phyloP scores from a whole-genome alignment of 176 grass and related monocot species.

The Lolium rigidum region DNA sequence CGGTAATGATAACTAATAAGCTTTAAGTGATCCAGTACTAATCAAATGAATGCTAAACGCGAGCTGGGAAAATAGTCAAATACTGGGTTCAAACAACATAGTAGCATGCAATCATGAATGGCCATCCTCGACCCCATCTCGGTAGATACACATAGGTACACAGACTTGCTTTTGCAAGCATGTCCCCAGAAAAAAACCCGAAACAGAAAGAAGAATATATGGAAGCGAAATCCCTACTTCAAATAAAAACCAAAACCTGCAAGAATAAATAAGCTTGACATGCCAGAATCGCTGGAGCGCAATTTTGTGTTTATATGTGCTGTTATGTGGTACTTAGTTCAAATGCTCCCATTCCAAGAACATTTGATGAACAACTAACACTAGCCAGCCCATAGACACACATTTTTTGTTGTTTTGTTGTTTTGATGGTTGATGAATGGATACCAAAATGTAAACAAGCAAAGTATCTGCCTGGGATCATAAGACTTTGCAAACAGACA shows the following conservation, averaged over 20 bases:
- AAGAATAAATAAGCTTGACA: slow-evolving; percentile 4
- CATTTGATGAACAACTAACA: slow-evolving; percentile 18
- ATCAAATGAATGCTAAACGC: background rate
- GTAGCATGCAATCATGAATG: background rate
- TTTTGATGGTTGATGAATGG: background rate
- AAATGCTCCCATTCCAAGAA: background rate
- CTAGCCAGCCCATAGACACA: background rate
- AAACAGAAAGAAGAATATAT: background rate
- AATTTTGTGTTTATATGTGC: background rate
- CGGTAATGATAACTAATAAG: background rate
- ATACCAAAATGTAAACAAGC: background rate
- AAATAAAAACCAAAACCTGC: background rate
- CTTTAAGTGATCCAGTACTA: background rate
- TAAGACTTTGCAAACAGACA: slow-evolving; percentile 7
- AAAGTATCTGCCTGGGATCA: background rate
- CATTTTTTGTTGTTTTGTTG: background rate
- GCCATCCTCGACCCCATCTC: background rate
- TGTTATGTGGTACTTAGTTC: background rate
- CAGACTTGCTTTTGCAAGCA: background rate
- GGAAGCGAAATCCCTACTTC: background rate
- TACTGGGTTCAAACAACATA: background rate
- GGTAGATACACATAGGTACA: background rate
- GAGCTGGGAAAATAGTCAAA: background rate
- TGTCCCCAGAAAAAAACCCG: background rate
- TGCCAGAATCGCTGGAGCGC: background rate